Conservation (phyloP, 352 stramenopile genomes). For the Globisporangium okanoganense region DNA sequence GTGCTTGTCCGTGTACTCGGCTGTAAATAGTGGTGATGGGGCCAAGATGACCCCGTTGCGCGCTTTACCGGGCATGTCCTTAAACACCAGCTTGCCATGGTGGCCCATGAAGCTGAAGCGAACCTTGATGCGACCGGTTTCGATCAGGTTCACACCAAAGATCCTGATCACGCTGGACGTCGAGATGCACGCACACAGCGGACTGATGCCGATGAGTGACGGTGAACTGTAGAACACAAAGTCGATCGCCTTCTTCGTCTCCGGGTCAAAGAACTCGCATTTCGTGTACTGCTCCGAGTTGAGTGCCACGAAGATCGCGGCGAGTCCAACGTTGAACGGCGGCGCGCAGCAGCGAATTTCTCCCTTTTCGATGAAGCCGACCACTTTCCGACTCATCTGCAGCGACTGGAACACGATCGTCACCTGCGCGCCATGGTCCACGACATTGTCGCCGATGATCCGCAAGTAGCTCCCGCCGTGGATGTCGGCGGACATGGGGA, state of each 20-base stretch:
- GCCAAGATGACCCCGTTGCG: slow-evolving; percentile 48
- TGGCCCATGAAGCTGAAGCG: slow-evolving; percentile 39
- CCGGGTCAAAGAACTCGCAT: slow-evolving; percentile 53
- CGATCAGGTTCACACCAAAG: slow-evolving; percentile 62
- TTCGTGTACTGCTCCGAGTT: slow-evolving; percentile 77
- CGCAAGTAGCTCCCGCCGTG: slow-evolving; percentile 62
- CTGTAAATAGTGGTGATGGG: slow-evolving; percentile 39
- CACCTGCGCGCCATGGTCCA: slow-evolving; percentile 62
- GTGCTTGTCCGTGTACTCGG: slow-evolving; percentile 41
- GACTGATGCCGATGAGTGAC: slow-evolving; percentile 45
- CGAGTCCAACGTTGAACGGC: slow-evolving; percentile 51
- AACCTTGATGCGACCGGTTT: slow-evolving; percentile 73
- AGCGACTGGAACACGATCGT: slow-evolving; percentile 58
- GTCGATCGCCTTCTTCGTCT: slow-evolving; percentile 34
- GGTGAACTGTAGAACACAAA: slow-evolving; percentile 79
- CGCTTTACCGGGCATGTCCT: slow-evolving; percentile 30
- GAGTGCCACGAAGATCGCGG: slow-evolving; percentile 58
- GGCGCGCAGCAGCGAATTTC: slow-evolving; percentile 64
- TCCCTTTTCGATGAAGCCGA: slow-evolving; percentile 61
- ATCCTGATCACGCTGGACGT: slow-evolving; percentile 51
- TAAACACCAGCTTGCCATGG: slow-evolving; percentile 30
- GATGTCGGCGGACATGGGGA: slow-evolving; percentile 62
- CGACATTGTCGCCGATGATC: slow-evolving; percentile 49
- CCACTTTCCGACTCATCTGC: slow-evolving; percentile 50
- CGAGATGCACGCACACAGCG: slow-evolving; percentile 48